These are phyloP conservation scores for Pichia scutulata DNA, from an alignment of 805 yeast genomes.

Conservation along the genomic window DNA sequence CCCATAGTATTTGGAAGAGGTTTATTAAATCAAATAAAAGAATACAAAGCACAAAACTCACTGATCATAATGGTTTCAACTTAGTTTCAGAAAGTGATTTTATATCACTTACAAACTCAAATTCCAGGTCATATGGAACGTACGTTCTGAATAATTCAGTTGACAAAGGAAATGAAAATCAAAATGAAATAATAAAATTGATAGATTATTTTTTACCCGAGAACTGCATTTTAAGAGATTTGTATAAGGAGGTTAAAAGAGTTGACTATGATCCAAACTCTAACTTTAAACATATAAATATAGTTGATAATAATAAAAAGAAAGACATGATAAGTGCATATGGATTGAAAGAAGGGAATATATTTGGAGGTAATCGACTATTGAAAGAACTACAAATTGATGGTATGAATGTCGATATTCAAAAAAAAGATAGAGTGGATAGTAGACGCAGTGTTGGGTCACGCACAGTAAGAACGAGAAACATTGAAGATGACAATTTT, in stretches of 20 bases:
- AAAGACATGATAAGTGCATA: slow-evolving; percentile 7
- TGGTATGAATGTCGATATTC: slow-evolving; percentile 9
- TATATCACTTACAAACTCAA: slow-evolving; percentile 20
- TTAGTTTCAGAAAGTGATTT: slow-evolving; percentile 25
- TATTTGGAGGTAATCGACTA: slow-evolving; percentile 1
- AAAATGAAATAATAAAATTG: slow-evolving; percentile 14
- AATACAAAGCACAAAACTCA: neutral
- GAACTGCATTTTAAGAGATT: slow-evolving; percentile 7
- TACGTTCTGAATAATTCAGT: slow-evolving; percentile 19
- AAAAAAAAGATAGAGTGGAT: slow-evolving; percentile 2
- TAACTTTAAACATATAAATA: neutral
- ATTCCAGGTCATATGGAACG: slow-evolving; percentile 21
- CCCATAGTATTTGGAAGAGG: slow-evolving; percentile 7
- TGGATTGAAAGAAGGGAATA: slow-evolving; percentile 5
- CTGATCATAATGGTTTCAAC: neutral
- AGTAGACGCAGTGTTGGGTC: slow-evolving; percentile 2
- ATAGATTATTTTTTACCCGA: slow-evolving; percentile 13
- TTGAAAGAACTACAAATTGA: slow-evolving; percentile 10
- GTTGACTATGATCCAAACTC: slow-evolving; percentile 1
- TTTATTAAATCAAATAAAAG: neutral
- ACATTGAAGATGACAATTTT: neutral
- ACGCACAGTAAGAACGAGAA: neutral
- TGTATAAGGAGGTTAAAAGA: slow-evolving; percentile 9
- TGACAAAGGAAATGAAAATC: slow-evolving; percentile 14
- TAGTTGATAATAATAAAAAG: slow-evolving; percentile 1